Conservation (phyloP, 306 rosid species). For the Malus sieversii region DNA sequence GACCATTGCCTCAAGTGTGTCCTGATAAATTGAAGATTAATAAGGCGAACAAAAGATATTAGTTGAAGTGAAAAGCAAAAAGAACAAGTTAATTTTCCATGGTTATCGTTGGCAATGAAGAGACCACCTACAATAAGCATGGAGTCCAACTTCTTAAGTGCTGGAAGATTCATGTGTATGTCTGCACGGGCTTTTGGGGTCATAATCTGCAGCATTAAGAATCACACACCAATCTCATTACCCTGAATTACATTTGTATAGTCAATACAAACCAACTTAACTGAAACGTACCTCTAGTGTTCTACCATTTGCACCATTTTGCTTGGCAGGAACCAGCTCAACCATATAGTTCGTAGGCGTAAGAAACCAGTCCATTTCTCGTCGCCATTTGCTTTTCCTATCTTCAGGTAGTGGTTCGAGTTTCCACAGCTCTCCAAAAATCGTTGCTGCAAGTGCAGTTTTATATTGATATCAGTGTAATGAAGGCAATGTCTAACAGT, state of each 20-base stretch:
- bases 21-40: conserved; percentile 38
- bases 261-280: conserved; percentile 7
- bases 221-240: background rate
- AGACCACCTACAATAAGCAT: conserved; percentile 79
- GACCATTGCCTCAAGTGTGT: conserved; percentile 79
- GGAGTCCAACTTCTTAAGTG: conserved; percentile 89
- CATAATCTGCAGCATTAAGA: conserved; percentile 65
- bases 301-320: conserved; percentile 69
- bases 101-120: conserved; percentile 9
- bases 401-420: conserved; percentile 84
- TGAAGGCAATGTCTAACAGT: no score
- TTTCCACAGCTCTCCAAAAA: conserved; percentile 96
- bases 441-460: conserved; percentile 46
- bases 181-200: conserved; percentile 87
- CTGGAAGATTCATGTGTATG: conserved; percentile 89
- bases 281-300: conserved; percentile 60
- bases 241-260: background rate
- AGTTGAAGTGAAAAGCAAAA: background rate
- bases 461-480: background rate
- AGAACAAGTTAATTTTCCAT: background rate
- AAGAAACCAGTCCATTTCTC: conserved; percentile 87
- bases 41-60: background rate
- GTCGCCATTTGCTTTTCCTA: conserved; percentile 66
- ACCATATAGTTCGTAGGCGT: conserved; percentile 93
- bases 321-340: conserved; percentile 92